phyloP scores from a whole-genome alignment of 2,329 filamentous ascomycete genomes.

The Aspergillus caelatus region DNA sequence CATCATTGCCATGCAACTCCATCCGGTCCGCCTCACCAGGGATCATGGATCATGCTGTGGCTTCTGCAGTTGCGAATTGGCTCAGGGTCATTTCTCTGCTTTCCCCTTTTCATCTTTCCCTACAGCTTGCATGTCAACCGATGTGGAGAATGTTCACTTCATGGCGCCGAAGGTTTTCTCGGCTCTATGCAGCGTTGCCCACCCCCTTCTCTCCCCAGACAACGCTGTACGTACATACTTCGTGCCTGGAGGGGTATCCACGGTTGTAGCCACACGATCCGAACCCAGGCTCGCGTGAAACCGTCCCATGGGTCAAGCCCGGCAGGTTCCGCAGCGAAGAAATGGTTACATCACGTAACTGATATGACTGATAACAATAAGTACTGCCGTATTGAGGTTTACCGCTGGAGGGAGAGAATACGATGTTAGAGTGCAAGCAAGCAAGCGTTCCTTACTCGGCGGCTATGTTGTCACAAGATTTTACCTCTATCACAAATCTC shows the following conservation, averaged over 20 bases:
- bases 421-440: background rate
- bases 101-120: slow-evolving; percentile 14
- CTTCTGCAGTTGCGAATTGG: slow-evolving; percentile 21
- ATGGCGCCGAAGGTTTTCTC: slow-evolving; percentile 1
- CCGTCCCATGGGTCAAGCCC: slow-evolving; percentile 24
- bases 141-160: slow-evolving; percentile 7
- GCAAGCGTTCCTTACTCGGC: slow-evolving; percentile 6
- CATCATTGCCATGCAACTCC: slow-evolving; percentile 9
- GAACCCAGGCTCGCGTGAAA: slow-evolving; percentile 23
- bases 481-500: slow-evolving; percentile 12
- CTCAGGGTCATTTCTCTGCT: slow-evolving; percentile 11
- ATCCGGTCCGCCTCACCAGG: slow-evolving; percentile 22
- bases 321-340: slow-evolving; percentile 20
- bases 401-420: background rate
- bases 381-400: background rate
- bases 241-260: slow-evolving; percentile 16
- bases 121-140: slow-evolving; percentile 8
- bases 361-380: background rate
- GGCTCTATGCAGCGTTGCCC: background rate
- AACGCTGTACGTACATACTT: background rate
- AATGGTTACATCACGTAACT: slow-evolving; percentile 6
- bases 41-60: slow-evolving; percentile 18
- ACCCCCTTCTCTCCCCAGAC: background rate
- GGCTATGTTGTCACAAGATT: slow-evolving; percentile 21
- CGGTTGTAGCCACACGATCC: slow-evolving; percentile 19